These are phyloP conservation scores for Daldinia grandis DNA, from an alignment of 495 filamentous ascomycete genomes.

Conservation along the genomic window DNA sequence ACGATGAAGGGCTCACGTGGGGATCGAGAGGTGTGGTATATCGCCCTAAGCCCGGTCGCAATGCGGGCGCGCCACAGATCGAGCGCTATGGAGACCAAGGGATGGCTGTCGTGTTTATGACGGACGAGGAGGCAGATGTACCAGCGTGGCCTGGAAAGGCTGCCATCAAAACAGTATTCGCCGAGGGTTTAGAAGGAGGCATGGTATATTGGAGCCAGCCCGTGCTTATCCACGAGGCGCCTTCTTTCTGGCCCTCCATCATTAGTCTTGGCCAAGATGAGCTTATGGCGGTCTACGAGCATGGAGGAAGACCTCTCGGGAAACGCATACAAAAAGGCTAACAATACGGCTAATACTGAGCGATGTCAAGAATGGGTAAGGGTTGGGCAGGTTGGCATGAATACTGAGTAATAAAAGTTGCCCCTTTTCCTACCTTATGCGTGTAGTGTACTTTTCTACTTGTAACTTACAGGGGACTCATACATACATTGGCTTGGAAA, in stretches of 20 bases:
- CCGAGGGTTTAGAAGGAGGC: conserved; percentile 26
- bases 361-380: no score
- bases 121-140: conserved; percentile 60
- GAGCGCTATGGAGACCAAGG: conserved; percentile 59
- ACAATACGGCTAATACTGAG: neutral
- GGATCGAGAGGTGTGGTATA: conserved; percentile 63
- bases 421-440: neutral
- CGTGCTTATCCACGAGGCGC: conserved; percentile 30
- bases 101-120: conserved; percentile 68
- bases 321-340: conserved; percentile 24
- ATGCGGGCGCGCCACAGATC: conserved; percentile 68
- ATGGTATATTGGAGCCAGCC: conserved; percentile 34
- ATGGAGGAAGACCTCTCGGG: conserved; percentile 37
- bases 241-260: conserved; percentile 41
- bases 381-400: neutral
- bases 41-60: conserved; percentile 49
- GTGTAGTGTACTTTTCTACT: neutral
- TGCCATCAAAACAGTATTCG: conserved; percentile 45
- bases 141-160: conserved; percentile 44
- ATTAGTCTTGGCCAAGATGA: conserved; percentile 32
- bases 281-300: conserved; percentile 43
- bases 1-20: conserved; percentile 66
- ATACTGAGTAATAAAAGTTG: neutral
- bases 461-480: neutral
- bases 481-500: neutral